Base-by-base conservation (phyloP, 2,329 filamentous ascomycete genomes). In the Cadophora sp. region DNA sequence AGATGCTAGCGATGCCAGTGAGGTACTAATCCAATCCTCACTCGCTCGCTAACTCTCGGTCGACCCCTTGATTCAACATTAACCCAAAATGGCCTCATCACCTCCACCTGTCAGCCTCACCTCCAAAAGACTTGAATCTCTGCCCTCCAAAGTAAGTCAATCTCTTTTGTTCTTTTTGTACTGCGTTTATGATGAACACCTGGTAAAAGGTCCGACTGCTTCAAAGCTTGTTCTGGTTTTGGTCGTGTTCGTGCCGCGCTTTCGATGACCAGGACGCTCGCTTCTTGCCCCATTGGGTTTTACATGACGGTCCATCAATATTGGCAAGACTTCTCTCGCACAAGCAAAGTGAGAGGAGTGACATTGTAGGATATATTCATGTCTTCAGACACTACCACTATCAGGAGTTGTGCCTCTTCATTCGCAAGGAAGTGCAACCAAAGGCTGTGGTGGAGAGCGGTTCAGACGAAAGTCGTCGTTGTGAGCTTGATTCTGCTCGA, bases 151-250 rank as follows among this genome's bases (percentile, higher is more conserved):
- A 64, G 70, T 72, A 62, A 4, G 51, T 4, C 24, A 50, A 7
- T n/a, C 30, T 30, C 27, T 41, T 30, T 24, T 53, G 27, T 18
- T 48, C 50, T 59, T 1, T 11, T 11, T 30, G 1, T 36, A 41
- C 6, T 45, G 64, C 69, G 73, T 76, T 78, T 66, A 82, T 85
- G 86, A 88, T 88, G 85, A 83, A 76, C 69, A 76, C 78, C 75
- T 86, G 86, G 86, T 88, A 89, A 89, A 89, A 88, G 86, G 86
- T 86, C 86, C 81, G 85, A 89, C 83, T 78, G 79, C 80, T 78
- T 75, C 75, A 78, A 69, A 58, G 66, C 72, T 76, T 74, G 78
- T 77, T 77, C 83, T 81, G 85, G 83, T 85, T 80, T 77, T 77
- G 76, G 75, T 74, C 74, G 73, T 72, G 51, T 63, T 59, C 58